Conservation (phyloP, 805 yeast species). For the Hanseniaspora lachancei region DNA sequence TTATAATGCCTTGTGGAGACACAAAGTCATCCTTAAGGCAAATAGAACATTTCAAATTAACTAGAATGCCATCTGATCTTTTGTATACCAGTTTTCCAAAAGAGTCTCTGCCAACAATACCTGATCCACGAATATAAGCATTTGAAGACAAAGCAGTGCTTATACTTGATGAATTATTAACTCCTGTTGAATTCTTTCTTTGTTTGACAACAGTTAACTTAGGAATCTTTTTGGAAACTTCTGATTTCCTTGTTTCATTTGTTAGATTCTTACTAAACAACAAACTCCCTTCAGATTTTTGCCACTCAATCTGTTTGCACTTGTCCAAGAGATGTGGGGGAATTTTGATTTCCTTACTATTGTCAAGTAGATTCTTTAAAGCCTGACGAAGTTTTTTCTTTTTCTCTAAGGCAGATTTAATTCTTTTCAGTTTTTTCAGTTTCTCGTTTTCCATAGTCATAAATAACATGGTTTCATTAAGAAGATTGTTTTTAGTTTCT, state of each 20-base stretch:
- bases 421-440: background rate
- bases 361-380: background rate
- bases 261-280: too few species aligned
- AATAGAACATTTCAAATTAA: constrained; percentile 51
- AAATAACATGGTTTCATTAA: constrained; percentile 1
- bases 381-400: background rate
- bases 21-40: constrained; percentile 61
- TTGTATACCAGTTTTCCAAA: constrained; percentile 42
- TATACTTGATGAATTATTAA: background rate
- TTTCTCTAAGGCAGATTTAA: background rate
- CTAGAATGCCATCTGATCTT: constrained; percentile 58
- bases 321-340: background rate
- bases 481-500: background rate
- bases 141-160: background rate
- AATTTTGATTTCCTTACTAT: background rate
- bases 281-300: background rate
- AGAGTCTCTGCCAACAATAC: constrained; percentile 32
- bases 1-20: constrained; percentile 67
- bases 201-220: background rate
- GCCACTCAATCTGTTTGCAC: background rate
- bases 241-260: background rate
- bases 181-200: background rate
- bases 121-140: constrained; percentile 22
- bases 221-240: background rate
- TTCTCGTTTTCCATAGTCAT: constrained; percentile 6